Evolutionary conservation across 164 flowering plant genomes (phyloP).

Genomic region (Amborella trichopoda): DNA sequence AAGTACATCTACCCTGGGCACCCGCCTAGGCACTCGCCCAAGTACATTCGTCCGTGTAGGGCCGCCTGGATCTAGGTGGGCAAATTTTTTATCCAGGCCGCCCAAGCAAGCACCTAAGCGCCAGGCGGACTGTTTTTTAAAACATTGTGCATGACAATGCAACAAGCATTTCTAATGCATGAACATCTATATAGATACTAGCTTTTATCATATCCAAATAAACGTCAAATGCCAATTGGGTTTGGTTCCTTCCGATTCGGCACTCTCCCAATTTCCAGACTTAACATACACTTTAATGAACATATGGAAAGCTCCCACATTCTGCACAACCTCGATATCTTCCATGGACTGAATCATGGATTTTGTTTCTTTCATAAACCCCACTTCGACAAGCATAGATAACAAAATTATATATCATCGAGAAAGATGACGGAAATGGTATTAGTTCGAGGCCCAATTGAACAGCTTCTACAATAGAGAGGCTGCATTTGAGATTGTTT

Average conservation of each 20-base stretch:
- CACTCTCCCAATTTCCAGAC: slow-evolving; percentile 27
- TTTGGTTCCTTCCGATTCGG: slow-evolving; percentile 32
- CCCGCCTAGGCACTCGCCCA: too few relatives aligned
- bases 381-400: slow-evolving; percentile 39
- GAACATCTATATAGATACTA: slow-evolving; percentile 19
- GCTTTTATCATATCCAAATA: slow-evolving; percentile 36
- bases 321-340: slow-evolving; percentile 25
- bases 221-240: slow-evolving; percentile 29
- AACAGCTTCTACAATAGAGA: slow-evolving; percentile 72
- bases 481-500: slow-evolving; percentile 26
- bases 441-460: slow-evolving; percentile 39
- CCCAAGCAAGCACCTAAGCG: too few relatives aligned
- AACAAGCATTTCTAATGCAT: slow-evolving; percentile 23
- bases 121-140: too few relatives aligned
- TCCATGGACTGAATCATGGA: slow-evolving; percentile 31
- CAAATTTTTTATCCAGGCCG: too few relatives aligned
- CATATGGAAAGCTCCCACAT: slow-evolving; percentile 20
- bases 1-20: too few relatives aligned
- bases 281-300: slow-evolving; percentile 41
- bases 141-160: too few relatives aligned
- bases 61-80: too few relatives aligned
- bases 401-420: slow-evolving; percentile 49
- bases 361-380: slow-evolving; percentile 39
- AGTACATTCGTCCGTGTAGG: too few relatives aligned
- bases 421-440: slow-evolving; percentile 38